Conservation (phyloP, 1,139 yeast species). For the Protomyces inundatus region DNA sequence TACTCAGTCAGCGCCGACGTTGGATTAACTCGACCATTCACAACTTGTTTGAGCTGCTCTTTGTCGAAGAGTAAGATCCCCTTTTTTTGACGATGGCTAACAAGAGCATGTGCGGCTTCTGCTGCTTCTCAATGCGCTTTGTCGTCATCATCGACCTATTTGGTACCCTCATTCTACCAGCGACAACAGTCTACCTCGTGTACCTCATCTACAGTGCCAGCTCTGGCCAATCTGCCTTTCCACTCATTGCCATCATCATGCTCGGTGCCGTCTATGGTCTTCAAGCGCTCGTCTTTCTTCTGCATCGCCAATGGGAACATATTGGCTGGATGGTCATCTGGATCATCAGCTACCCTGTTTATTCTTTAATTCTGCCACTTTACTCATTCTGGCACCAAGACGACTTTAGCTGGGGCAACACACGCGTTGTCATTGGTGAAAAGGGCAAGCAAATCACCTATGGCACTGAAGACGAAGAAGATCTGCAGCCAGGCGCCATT, state of each 20-base stretch:
- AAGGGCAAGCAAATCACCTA: constrained; percentile 37
- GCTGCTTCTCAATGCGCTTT: constrained; percentile 40
- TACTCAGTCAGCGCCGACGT: constrained; percentile 41
- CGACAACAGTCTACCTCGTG: constrained; percentile 39
- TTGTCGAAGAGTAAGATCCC: constrained; percentile 30
- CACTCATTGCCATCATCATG: constrained; percentile 39
- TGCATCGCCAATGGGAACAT: constrained; percentile 42
- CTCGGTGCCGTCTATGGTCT: constrained; percentile 40
- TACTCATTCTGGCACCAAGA: constrained; percentile 44
- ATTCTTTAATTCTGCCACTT: constrained; percentile 40
- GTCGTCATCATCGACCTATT: constrained; percentile 40
- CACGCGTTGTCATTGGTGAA: constrained; percentile 44
- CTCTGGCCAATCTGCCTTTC: constrained; percentile 37
- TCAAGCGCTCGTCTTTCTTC: constrained; percentile 39
- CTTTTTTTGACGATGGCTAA: background rate
- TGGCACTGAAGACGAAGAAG: constrained; percentile 29
- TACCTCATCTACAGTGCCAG: constrained; percentile 40
- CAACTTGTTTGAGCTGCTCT: constrained; percentile 39
- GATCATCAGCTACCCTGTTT: constrained; percentile 40
- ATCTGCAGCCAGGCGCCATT: constrained; percentile 25
- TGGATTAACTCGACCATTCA: constrained; percentile 44
- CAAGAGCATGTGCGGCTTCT: constrained; percentile 41
- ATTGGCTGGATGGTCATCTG: constrained; percentile 43
- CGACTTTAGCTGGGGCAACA: constrained; percentile 44
- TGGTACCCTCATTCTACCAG: constrained; percentile 41